Base-by-base conservation (phyloP, 2,329 filamentous ascomycete genomes). In the Ascochyta viciae-villosae region DNA sequence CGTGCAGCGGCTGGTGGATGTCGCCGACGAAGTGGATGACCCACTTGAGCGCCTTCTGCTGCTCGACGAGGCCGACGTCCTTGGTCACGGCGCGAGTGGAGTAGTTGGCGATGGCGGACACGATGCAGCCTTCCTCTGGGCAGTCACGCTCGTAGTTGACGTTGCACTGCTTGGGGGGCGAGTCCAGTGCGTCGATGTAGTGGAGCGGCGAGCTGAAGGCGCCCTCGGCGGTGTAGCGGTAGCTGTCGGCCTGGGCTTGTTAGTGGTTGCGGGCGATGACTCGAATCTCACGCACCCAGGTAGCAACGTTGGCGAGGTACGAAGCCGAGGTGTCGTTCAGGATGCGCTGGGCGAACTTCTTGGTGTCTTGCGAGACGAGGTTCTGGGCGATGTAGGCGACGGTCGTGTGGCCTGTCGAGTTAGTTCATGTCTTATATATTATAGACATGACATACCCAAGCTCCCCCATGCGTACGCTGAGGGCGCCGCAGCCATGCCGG, bases 1-100 rank as follows among this genome's bases (percentile, higher is more conserved):
- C 80, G 63, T 85, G 84, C 44, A 96, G 78, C 0, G 89, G 90
- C 68, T 92, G 92, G 57, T 85, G 86, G 24, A 91, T 85, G 71
- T 96, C 92, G 53, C 91, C 85, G 10, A 95, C 76, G 65, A 84
- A 83, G 48, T 76, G 82, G 22, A 85, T 73, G 49, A 85, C 69
- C 71, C 81, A 84, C 53, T 78, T 77, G 19, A 85, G 65, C 0
- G 81, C 81, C 44, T 79, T 76, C 54, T 76, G 75, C 35, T 73
- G 70, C 61, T 79, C 72, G 16, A 54, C 58, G 7, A 64, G 60
- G 41, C 67, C 61, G 33, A 79, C 52, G 22, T 53, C 56, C 4
- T 60, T 64, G 42, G 68, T 59, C n/a, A 72, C 66, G 0, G 78
- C 76, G 33, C 76, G 75, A 10, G 65, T 71, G 15, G 76, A 81